Evolutionary conservation across 2,329 filamentous ascomycete species (phyloP).

Genomic region (Penicillium sp.): DNA sequence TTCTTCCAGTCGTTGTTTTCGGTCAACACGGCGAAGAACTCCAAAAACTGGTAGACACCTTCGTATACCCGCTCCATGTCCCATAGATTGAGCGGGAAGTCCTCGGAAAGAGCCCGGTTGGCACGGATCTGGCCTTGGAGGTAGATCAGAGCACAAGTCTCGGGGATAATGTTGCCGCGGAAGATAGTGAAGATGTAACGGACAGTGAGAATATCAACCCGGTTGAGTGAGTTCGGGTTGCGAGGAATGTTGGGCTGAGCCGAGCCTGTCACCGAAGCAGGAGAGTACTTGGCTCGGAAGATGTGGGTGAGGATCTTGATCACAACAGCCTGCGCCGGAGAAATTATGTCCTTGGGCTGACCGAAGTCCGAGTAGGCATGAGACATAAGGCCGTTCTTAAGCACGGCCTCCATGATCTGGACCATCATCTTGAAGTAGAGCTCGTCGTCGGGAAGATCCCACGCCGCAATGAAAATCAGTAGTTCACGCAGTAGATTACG

Average conservation of each 20-base stretch:
- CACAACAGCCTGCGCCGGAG: constrained; percentile 88
- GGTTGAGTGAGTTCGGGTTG: constrained; percentile 54
- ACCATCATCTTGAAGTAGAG: constrained; percentile 96
- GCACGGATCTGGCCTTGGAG: constrained; percentile 86
- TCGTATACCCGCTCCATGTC: constrained; percentile 97
- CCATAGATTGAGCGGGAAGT: constrained; percentile 94
- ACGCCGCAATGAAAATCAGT: constrained; percentile 93
- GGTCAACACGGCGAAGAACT: constrained; percentile 86
- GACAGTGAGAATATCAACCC: constrained; percentile 64
- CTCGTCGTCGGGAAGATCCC: constrained; percentile 90
- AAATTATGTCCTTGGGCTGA: constrained; percentile 94
- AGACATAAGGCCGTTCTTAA: constrained; percentile 83
- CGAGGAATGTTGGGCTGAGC: constrained; percentile 54
- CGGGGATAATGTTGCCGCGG: constrained; percentile 85
- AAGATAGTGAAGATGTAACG: constrained; percentile 94
- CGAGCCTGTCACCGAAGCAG: constrained; percentile 46
- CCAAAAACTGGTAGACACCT: constrained; percentile 87
- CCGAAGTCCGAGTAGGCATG: constrained; percentile 89
- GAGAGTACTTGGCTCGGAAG: constrained; percentile 63
- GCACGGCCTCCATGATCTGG: constrained; percentile 89
- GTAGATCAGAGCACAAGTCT: constrained; percentile 91
- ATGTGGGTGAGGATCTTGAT: constrained; percentile 88
- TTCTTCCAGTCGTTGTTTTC: constrained; percentile 80
- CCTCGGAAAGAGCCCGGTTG: constrained; percentile 70
- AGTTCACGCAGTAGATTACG: constrained; percentile 86